Base-by-base conservation (phyloP, 139 green algal species). In the Pleodorina starrii region DNA sequence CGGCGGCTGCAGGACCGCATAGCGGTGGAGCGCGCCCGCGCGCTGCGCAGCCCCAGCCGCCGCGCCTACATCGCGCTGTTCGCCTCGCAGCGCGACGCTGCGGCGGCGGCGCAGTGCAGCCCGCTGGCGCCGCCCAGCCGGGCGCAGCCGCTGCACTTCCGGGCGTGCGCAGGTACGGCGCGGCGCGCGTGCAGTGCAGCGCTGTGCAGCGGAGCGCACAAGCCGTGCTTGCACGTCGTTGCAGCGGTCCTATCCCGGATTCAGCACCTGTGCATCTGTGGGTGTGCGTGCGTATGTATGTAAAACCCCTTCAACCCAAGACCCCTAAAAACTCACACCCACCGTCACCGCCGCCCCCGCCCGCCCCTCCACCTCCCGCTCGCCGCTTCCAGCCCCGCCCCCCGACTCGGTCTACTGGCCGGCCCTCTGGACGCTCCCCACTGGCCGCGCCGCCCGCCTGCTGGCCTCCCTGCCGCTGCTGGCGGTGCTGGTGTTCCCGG, bases 81-180 rank as follows among this genome's bases (percentile, higher is more conserved):
- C 66, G 27, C 50, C 81, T 60, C 16, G 7, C 81, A 77, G 81
- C 63, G 60, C 2, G 81, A 87, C 66, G 81, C 81, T 5, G 81
- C 81, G 21, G 81, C 81, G 29, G 81, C 81, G 32, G 81, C 81
- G 81, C 81, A 87, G 44, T 87, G 81, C 81, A 38, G 42, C 5
- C 63, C 63, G 43, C 63, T 87, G 60, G 63, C 81, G 44, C 81
- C 81, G 9, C 81, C 81, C 60, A 68, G 63, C 46, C 23, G 43
- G 21, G 32, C 77, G 46, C 87, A 87, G 78, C 66, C 48, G 78
- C 68, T 82, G 69, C 87, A 86, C 76, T 91, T 84, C 48, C 74
- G 68, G 5, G 87, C 66, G 19, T 91, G 68, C 46, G 81, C 81
- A 40, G 78, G 78, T 85, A 48, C 63, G 63, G 1, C 35, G 63